phyloP scores from a whole-genome alignment of 108 stramenopile species.

The Cyclotella atomus region DNA sequence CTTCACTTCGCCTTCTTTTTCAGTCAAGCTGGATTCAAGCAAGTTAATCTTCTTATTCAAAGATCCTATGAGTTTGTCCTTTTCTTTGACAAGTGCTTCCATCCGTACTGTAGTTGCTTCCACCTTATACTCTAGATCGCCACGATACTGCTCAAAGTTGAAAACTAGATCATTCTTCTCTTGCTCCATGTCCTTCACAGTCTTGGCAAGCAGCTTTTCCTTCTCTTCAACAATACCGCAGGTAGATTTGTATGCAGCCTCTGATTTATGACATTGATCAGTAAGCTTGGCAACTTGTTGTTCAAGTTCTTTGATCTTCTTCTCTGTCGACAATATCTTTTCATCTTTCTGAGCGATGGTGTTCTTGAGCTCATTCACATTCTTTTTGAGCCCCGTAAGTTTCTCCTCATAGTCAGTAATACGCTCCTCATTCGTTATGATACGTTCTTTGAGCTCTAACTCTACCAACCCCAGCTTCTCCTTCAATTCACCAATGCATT shows the following conservation, averaged over 20 bases:
- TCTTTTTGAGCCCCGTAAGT: neutral
- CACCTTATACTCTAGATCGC: slow-evolving; percentile 22
- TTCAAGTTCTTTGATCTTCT: slow-evolving; percentile 13
- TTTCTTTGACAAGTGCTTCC: slow-evolving; percentile 34
- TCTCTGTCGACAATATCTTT: slow-evolving; percentile 2
- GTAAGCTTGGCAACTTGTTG: neutral
- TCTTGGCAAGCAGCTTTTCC: slow-evolving; percentile 2
- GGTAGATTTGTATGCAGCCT: slow-evolving; percentile 4
- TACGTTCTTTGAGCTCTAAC: slow-evolving; percentile 8
- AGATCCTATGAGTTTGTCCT: slow-evolving; percentile 37
- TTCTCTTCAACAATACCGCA: slow-evolving; percentile 18
- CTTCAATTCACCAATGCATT: slow-evolving; percentile 16
- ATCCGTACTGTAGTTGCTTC: slow-evolving; percentile 17
- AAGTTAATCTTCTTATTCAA: slow-evolving; percentile 33
- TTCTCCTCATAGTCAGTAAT: neutral
- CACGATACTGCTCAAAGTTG: slow-evolving; percentile 31
- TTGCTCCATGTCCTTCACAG: neutral
- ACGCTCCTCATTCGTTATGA: slow-evolving; percentile 4
- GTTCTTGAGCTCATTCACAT: slow-evolving; percentile 3
- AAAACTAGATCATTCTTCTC: slow-evolving; percentile 15
- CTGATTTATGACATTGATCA: slow-evolving; percentile 13
- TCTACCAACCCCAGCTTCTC: slow-evolving; percentile 14
- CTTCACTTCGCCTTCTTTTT: slow-evolving; percentile 11
- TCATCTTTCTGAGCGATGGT: neutral
- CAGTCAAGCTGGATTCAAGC: slow-evolving; percentile 28